Evolutionary conservation across 2,329 filamentous ascomycete species (phyloP), one percentile per base, ranked within the genome.

Genomic region (Sporothrix dimorphospora): DNA sequence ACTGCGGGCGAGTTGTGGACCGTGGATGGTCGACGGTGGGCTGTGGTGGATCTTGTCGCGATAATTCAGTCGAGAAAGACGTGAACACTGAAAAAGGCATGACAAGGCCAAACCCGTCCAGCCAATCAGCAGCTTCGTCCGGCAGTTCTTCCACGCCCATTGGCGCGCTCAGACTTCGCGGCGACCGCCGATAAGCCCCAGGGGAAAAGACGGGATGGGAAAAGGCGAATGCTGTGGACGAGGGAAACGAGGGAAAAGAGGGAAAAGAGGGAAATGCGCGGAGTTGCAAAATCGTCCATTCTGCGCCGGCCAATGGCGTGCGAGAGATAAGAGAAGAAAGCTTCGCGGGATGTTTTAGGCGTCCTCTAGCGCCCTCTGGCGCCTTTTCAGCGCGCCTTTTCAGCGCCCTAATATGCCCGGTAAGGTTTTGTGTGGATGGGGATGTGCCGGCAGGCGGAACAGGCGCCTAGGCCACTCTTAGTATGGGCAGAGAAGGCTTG

Each of bases 271-370:
- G 9, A 61, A 27, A 63, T 45, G 9, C 38, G 45, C 59, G 59
- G 59, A 65, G 59, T 45, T 65, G 38, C 59, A 65, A 65, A 45
- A 19, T 27, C 59, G 34, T 9, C n/a, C 38, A 63, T 8, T 14
- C 38, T n/a, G n/a, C 2, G 2, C 38, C 59, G 45, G 38, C 59
- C 59, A 65, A 65, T 65, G 8, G 38, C 38, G 59, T 45, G 21
- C 59, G 24, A 65, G 38, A 27, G 59, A 65, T 65, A 65, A 65
- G 59, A n/a, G 4, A 63, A 16, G 7, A 61, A 40, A 21, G 57
- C 30, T 40, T 59, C 55, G 19, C 12, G 38, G 34, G 24, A 40
- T 24, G 57, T 14, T 63, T 61, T 24, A 42, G 19, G 38, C 7
- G 0, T 42, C 42, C 34, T 24, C 21, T 65, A 65, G 59, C 40